These are phyloP conservation scores for Scortechinia acanthostroma DNA, from an alignment of 2,329 filamentous ascomycete species.

Conservation along the genomic window DNA sequence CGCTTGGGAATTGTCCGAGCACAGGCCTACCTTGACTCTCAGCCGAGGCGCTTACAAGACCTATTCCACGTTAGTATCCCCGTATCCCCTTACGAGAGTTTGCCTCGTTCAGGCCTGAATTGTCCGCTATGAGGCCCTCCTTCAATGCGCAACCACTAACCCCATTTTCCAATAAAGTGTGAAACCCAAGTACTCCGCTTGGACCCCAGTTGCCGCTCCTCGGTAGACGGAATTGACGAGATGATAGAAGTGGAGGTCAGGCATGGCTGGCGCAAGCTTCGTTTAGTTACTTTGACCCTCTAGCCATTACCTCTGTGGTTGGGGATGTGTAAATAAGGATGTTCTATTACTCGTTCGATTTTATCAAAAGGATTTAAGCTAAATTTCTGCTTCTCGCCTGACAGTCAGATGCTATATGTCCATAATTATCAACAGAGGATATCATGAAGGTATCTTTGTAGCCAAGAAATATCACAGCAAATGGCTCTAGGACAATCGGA, in stretches of 20 bases:
- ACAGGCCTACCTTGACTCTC: slow-evolving; percentile 70
- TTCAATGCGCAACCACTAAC: no score
- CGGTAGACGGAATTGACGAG: background rate
- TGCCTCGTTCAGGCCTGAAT: no score
- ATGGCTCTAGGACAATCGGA: background rate
- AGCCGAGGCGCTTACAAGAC: slow-evolving; percentile 79
- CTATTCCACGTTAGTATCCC: slow-evolving; percentile 86
- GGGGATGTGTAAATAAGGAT: background rate
- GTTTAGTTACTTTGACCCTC: no score
- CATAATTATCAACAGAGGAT: background rate
- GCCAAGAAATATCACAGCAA: background rate
- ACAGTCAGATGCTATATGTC: background rate
- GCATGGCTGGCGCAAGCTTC: background rate
- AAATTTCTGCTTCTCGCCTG: background rate
- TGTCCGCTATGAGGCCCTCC: no score
- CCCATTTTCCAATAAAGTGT: no score
- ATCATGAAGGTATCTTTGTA: background rate
- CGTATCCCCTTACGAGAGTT: no score
- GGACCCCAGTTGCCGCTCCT: slow-evolving; percentile 1
- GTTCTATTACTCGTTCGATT: background rate
- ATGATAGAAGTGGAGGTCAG: background rate
- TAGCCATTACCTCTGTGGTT: no score
- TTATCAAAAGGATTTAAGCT: background rate
- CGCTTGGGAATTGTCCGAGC: slow-evolving; percentile 64
- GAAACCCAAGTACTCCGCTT: background rate